Conservation (phyloP, 805 yeast species). For the Brettanomyces bruxellensis region DNA sequence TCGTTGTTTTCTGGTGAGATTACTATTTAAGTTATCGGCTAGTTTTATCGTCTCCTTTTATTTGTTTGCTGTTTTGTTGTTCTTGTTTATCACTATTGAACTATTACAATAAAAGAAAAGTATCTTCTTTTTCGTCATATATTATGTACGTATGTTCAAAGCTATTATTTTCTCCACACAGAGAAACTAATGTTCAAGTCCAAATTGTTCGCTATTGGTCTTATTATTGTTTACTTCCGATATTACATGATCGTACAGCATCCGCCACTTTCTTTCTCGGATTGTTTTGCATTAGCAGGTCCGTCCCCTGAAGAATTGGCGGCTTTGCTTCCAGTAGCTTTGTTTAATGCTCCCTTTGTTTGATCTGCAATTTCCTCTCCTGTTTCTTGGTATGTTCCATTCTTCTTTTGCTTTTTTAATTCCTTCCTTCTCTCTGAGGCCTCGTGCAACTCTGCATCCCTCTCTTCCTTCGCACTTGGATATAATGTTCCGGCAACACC, state of each 20-base stretch:
- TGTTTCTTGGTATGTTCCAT: not conserved
- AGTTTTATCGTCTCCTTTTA: no score
- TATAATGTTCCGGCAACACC: constrained; percentile 20
- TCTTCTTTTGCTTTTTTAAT: not conserved
- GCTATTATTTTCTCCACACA: no score
- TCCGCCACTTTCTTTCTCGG: constrained; percentile 20
- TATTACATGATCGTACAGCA: constrained; percentile 26
- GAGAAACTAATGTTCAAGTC: no score
- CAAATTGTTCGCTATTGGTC: no score
- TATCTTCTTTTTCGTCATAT: no score
- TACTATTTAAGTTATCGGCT: no score
- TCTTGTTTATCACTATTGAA: no score
- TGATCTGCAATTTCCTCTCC: not conserved
- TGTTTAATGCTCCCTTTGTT: not conserved
- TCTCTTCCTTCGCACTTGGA: constrained; percentile 18
- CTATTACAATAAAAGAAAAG: no score
- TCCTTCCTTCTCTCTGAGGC: constrained; percentile 5
- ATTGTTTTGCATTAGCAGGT: not conserved
- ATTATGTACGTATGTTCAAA: no score
- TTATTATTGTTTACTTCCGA: no score
- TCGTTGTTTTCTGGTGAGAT: no score
- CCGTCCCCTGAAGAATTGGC: not conserved
- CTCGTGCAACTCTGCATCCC: constrained; percentile 6
- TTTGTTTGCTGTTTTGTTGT: no score
- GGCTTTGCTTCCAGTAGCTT: not conserved